Base-by-base conservation (phyloP, 495 filamentous ascomycete genomes). In the Zalerion maritima region DNA sequence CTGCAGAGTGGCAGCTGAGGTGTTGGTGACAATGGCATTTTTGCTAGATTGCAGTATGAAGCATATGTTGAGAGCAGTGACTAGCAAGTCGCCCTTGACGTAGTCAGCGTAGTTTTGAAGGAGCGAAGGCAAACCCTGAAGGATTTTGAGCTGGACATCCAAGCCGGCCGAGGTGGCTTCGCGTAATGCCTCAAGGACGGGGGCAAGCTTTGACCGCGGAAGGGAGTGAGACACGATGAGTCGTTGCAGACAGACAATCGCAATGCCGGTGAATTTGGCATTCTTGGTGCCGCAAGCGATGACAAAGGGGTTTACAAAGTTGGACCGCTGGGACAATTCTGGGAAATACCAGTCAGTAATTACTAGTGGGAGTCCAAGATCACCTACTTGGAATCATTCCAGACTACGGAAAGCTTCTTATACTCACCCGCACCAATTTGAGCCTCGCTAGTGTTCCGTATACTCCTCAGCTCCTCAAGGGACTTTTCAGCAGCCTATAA, bases 61-160 rank as follows among this genome's bases (percentile, higher is more conserved):
- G 52, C 89, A 96, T 50, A 94, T 80, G 46, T 91, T 79, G 38
- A 97, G 61, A 2, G 79, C 73, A 15, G 68, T 79, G 18, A 75
- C 77, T 21, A 96, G 64, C 10, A 94, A 64, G 28, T 86, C 78
- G 2, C 79, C 83, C 29, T 73, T 73, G 16, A 97, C 53, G 24
- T 86, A 78, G 32, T 69, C 67, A 0, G 81, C 74, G 56, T 94
- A 96, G 48, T 89, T 89, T 39, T 94, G 85, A 5, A 94, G 57
- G 21, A 97, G 46, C 1, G 84, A 78, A n/a, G 91, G 89, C 18
- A 97, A 58, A 0, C 85, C 81, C 48, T 97, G 89, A 11, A 97
- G 60, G 17, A 96, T 91, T 54, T 94, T 97, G 28, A 97, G 69
- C 43, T 97, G 89, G 2, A 94, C 77, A 50, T 97, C 91, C 27